Percentiles rank a stretch among this genome's conserved stretches.
Evolutionary conservation across 768 basidiomycete species (phyloP).

Genomic region (Thelephora ganbajun): DNA sequence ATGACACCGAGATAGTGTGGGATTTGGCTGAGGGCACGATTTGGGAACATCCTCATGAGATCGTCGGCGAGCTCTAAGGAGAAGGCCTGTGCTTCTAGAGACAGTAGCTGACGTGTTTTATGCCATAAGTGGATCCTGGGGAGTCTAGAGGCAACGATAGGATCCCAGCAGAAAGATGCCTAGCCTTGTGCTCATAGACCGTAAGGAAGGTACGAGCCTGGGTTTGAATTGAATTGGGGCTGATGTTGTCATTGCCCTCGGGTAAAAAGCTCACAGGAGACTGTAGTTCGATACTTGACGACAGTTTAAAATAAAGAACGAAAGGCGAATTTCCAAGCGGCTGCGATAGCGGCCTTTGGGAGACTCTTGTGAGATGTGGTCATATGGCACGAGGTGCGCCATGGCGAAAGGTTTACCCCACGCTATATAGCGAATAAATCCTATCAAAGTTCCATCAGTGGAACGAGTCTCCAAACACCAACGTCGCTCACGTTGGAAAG

Average conservation of each 20-base stretch:
- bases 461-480: background rate
- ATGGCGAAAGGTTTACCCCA: constrained; percentile 12
- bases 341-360: constrained; percentile 16
- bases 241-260: background rate
- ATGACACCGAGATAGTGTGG: constrained; percentile 7
- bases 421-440: constrained; percentile 7
- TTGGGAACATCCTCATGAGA: constrained; percentile 31
- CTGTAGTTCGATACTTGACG: constrained; percentile 19
- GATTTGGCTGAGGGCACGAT: constrained; percentile 39
- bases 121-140: constrained; percentile 29
- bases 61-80: constrained; percentile 32
- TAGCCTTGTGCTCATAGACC: constrained; percentile 21
- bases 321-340: constrained; percentile 21
- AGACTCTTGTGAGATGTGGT: background rate
- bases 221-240: background rate
- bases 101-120: constrained; percentile 28
- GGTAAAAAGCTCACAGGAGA: constrained; percentile 13
- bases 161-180: constrained; percentile 8
- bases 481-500: background rate
- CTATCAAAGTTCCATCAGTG: background rate
- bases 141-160: background rate
- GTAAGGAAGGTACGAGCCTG: constrained; percentile 23
- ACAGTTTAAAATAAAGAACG: constrained; percentile 20
- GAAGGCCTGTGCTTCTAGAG: constrained; percentile 45
- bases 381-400: too few species aligned